Conservation (phyloP, 2,329 filamentous ascomycete species). For the Arthrocladium fulminans region DNA sequence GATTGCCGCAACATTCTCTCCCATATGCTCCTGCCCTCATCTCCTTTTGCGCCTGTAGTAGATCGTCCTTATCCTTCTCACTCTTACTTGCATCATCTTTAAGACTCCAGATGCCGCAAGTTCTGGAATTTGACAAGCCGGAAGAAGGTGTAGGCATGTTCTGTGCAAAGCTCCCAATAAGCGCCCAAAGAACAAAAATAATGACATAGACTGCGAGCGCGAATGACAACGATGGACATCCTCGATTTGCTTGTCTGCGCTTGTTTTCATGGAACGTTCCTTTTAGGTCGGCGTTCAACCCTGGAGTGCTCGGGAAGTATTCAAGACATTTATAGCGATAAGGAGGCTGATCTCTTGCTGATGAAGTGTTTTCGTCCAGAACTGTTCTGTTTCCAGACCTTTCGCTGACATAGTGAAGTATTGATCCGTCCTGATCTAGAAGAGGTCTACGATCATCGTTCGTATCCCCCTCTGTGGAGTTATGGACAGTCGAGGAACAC, state of each 20-base stretch:
- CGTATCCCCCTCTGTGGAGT: too few relatives aligned
- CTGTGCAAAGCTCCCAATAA: neutral
- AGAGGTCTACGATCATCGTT: too few relatives aligned
- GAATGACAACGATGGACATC: neutral
- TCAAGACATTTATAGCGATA: too few relatives aligned
- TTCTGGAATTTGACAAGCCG: neutral
- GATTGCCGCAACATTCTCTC: slow-evolving; percentile 5
- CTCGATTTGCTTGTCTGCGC: neutral
- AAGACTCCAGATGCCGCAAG: neutral
- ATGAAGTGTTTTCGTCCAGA: too few relatives aligned
- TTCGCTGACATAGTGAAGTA: too few relatives aligned
- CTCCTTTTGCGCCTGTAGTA: slow-evolving; percentile 7
- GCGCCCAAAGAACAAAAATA: neutral
- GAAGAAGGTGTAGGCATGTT: neutral
- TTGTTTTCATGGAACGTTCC: too few relatives aligned
- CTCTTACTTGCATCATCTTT: neutral
- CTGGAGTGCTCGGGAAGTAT: too few relatives aligned
- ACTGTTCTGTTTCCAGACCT: too few relatives aligned
- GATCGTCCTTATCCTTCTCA: neutral
- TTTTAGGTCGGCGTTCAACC: too few relatives aligned
- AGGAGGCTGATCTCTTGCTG: too few relatives aligned
- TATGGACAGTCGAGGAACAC: too few relatives aligned
- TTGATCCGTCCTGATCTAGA: too few relatives aligned
- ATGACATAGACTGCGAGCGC: neutral
- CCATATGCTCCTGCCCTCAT: slow-evolving; percentile 10